Percentiles rank a stretch among this genome's conserved stretches.
phyloP scores from a whole-genome alignment of 2,329 filamentous ascomycete genomes.

The Cladosporium sp. region DNA sequence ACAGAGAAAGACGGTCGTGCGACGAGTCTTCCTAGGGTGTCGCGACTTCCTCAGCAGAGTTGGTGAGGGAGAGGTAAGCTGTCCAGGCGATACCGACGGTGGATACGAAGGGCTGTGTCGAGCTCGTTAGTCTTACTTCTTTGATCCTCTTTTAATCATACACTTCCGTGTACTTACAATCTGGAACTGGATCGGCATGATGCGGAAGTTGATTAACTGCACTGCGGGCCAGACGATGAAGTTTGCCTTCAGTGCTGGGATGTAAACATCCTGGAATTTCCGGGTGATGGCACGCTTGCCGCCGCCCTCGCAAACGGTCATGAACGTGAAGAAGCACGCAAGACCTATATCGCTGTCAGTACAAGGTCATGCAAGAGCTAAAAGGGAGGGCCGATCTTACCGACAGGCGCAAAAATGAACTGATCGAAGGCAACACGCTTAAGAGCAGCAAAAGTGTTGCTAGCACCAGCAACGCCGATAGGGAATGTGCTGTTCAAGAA shows the following conservation, averaged over 20 bases:
- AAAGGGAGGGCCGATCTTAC: neutral
- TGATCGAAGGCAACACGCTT: constrained; percentile 93
- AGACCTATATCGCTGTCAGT: constrained; percentile 51
- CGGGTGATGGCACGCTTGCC: constrained; percentile 70
- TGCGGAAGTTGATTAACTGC: constrained; percentile 91
- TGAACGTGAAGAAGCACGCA: constrained; percentile 85
- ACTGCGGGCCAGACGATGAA: constrained; percentile 93
- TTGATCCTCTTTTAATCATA: neutral
- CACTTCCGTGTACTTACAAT: constrained; percentile 62
- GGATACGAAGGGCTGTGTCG: constrained; percentile 80
- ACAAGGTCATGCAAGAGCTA: neutral
- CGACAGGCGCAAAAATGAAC: constrained; percentile 77
- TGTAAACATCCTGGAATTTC: constrained; percentile 90
- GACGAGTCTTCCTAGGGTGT: constrained; percentile 27
- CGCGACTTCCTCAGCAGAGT: constrained; percentile 68
- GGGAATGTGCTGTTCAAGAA: constrained; percentile 81
- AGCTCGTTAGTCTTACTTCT: constrained; percentile 9
- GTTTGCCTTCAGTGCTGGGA: constrained; percentile 93
- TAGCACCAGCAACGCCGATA: constrained; percentile 50
- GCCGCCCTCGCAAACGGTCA: constrained; percentile 93
- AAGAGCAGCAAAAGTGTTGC: constrained; percentile 65
- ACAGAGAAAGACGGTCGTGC: neutral
- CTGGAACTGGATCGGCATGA: constrained; percentile 94
- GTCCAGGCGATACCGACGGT: constrained; percentile 97
- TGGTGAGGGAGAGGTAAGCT: constrained; percentile 88